Evolutionary conservation across 805 yeast species (phyloP), one percentile per base, ranked within the genome.

Genomic region (Monosporozyma solicola): DNA sequence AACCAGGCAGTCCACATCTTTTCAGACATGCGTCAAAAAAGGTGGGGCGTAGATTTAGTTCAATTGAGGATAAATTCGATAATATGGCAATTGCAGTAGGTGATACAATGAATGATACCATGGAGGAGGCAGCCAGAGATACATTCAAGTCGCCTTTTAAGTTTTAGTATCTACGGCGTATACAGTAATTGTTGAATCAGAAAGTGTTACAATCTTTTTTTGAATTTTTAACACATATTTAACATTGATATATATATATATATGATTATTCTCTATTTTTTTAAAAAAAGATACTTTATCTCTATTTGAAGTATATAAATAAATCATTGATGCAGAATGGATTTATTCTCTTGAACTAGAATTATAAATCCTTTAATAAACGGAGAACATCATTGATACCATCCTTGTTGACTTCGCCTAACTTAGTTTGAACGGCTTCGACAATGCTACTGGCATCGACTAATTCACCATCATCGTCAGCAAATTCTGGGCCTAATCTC

Each of bases 401-500:
- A 56, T 76, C 83, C 47, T 64, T 58, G 49, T 66, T 65, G 54
- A 78, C 70, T 66, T 82, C 84, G 3, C 76, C 72, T 44, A 83
- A 68, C 64, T 78, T 79, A 3, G 74, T 69, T 62, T 79, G 74
- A 51, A 83, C 76, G 53, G 71, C 74, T 5, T 62, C 68, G 33
- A 85, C 81, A 48, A 91, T 72, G 44, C 85, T 80, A 2, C 73
- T 80, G n/a, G 80, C 70, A 48, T 77, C 74, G 37, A 92, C 77
- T 50, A 90, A 74, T 59, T 82, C 91, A 57, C 99, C 99, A 63
- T 90, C 95, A 66, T 85, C 91, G 58, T 87, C 83, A 48, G 82
- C 80, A 61, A 85, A 91, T 61, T 94, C 96, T 62, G 87, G 88
- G 52, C 97, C 96, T 57, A 94, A 79, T 56, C 82, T 78, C 76